Percentiles rank a stretch among this genome's conserved stretches.
Conservation (phyloP, 2,329 filamentous ascomycete species). For the Aspergillus nomiae region DNA sequence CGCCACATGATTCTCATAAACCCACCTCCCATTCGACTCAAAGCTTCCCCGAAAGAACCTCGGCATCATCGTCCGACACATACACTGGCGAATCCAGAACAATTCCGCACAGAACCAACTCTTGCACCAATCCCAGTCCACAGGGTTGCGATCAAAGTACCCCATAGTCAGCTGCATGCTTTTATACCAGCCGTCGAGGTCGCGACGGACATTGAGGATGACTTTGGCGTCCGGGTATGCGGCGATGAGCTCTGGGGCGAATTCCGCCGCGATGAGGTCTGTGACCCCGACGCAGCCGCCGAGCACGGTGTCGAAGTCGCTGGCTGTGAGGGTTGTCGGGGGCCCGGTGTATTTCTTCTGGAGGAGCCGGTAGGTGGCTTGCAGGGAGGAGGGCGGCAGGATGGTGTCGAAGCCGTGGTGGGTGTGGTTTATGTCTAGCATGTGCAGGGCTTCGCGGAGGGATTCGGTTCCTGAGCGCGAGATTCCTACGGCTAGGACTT, state of each 20-base stretch:
- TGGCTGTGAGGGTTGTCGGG: constrained; percentile 5
- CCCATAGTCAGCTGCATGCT: constrained; percentile 21
- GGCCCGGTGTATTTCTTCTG: constrained; percentile 19
- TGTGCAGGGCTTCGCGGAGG: constrained; percentile 25
- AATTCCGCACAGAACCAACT: constrained; percentile 21
- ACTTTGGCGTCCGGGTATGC: constrained; percentile 36
- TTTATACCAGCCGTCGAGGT: constrained; percentile 20
- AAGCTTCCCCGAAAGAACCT: constrained; percentile 19
- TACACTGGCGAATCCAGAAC: constrained; percentile 22
- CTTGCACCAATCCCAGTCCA: constrained; percentile 20
- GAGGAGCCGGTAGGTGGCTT: constrained; percentile 11
- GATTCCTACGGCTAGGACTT: constrained; percentile 24
- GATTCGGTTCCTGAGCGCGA: constrained; percentile 29
- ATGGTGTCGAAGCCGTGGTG: constrained; percentile 20
- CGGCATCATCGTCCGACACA: constrained; percentile 19
- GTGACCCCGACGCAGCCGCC: constrained; percentile 31
- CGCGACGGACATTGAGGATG: constrained; percentile 18
- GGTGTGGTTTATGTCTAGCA: constrained; percentile 23
- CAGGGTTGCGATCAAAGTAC: constrained; percentile 15
- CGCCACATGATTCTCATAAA: constrained; percentile 14
- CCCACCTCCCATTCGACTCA: constrained; percentile 8
- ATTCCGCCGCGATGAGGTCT: constrained; percentile 35
- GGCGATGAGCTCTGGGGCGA: constrained; percentile 36
- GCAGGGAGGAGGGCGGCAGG: constrained; percentile 2
- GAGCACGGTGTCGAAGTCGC: constrained; percentile 35